Evolutionary conservation across 371 early-diverging fungal species (phyloP), one percentile per base, ranked within the genome.

Genomic region (Mortierella sp.): DNA sequence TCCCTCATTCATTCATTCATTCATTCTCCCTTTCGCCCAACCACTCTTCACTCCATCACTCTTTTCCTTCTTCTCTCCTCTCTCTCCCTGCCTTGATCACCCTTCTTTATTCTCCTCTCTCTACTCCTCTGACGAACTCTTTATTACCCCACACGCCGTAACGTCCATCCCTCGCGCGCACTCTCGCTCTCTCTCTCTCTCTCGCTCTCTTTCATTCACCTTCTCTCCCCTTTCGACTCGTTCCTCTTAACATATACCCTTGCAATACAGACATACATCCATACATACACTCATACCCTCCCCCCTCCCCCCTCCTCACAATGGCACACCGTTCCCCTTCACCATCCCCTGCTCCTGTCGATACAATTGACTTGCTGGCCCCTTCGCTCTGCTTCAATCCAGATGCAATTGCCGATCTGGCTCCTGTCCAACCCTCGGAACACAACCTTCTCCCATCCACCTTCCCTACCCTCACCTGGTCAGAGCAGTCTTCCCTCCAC

Each of bases 381-480:
- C 86, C 86, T 21, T 85, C 86, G 10, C 77, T 85, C 24, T 85
- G 86, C 70, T 75, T 85, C 45, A 85, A 85, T 45, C 70, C 86
- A 24, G 86, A 85, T 70, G 86, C 86, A 42, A 76, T 82, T 45
- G 80, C 74, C 55, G 86, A 85, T 77, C 80, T 85, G 0, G 86
- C 86, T 3, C 86, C 86, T 14, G 86, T 85, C 8, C 86, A 85
- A 57, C 80, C 82, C 34, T 55, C 72, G 5, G 54, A 57, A 31
- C 75, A 82, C 10, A 85, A 82, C 65, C 70, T 82, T 14, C 73
- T 85, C 26, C 81, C 81, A 3, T 57, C 58, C 0, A 75, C 80
- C 19, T 85, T 85, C 70, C 81, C 86, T 14, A 80, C 86, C 21
- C 78, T 85, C 45, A n/a, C 86, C 58, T 85, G 86, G 86, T 85